These are phyloP conservation scores for Cornus suecica DNA, from an alignment of 148 eudicot species.

Conservation along the genomic window DNA sequence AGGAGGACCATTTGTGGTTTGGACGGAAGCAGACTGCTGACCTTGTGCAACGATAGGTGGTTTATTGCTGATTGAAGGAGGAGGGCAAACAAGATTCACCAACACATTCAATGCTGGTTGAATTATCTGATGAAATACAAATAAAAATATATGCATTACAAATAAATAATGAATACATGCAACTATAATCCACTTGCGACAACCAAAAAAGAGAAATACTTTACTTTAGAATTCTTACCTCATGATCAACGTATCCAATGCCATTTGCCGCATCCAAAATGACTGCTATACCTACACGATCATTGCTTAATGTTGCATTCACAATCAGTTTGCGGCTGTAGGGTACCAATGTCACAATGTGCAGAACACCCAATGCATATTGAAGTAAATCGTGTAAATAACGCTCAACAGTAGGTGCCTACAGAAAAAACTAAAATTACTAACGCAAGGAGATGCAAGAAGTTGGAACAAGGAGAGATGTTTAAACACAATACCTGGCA, in stretches of 20 bases:
- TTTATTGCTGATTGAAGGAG: conserved; percentile 94
- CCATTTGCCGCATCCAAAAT: conserved; percentile 91
- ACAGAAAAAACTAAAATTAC: conserved; percentile 14
- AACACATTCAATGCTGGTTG: conserved; percentile 85
- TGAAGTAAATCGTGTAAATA: conserved; percentile 97
- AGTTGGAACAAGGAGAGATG: background rate
- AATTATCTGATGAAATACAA: conserved; percentile 60
- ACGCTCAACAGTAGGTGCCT: conserved; percentile 96
- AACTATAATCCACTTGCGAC: background rate
- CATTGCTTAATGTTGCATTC: conserved; percentile 79
- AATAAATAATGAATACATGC: conserved; percentile 3
- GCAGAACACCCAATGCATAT: conserved; percentile 90
- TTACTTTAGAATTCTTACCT: conserved; percentile 42
- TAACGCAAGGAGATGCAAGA: conserved; percentile 8
- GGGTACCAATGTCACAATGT: conserved; percentile 85
- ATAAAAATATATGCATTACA: conserved; percentile 1
- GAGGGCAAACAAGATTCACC: conserved; percentile 96
- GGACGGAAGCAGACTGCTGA: conserved; percentile 55
- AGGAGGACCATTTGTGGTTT: conserved; percentile 54
- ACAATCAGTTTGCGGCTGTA: conserved; percentile 79
- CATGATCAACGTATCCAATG: conserved; percentile 84
- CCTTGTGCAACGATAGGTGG: conserved; percentile 54
- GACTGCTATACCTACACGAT: conserved; percentile 94
- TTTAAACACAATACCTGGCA: conserved; percentile 64
- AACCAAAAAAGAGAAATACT: background rate